Conservation (phyloP, 345 rosid genomes). For the Pelargonium nanum region DNA sequence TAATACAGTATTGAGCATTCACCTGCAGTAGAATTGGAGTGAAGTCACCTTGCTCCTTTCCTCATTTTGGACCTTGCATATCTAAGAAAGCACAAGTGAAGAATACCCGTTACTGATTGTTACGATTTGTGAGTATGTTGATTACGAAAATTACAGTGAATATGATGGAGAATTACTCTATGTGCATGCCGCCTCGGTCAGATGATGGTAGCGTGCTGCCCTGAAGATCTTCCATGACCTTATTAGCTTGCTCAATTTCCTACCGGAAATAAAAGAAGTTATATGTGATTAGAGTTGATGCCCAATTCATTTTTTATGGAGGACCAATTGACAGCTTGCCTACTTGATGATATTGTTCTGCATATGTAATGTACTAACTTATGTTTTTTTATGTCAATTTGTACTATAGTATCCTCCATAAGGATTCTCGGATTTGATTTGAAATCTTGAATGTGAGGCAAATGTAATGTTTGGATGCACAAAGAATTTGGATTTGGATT, state of each 20-base stretch:
- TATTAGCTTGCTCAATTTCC: slow-evolving; percentile 61
- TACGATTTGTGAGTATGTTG: too few relatives aligned
- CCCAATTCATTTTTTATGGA: neutral
- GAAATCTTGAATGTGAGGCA: too few relatives aligned
- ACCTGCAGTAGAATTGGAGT: neutral
- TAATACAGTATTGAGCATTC: neutral
- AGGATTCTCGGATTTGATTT: too few relatives aligned
- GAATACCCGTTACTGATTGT: too few relatives aligned
- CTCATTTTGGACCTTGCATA: slow-evolving; percentile 13
- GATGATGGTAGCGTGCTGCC: slow-evolving; percentile 57
- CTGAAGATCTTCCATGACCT: slow-evolving; percentile 58
- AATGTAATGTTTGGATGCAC: too few relatives aligned
- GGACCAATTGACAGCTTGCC: neutral
- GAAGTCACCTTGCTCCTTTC: neutral
- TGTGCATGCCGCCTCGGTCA: slow-evolving; percentile 89
- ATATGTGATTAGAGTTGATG: neutral
- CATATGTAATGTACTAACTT: neutral
- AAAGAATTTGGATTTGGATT: too few relatives aligned
- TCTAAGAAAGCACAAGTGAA: too few relatives aligned
- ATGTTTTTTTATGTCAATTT: too few relatives aligned
- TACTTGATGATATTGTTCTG: neutral
- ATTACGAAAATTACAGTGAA: too few relatives aligned
- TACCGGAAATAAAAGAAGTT: slow-evolving; percentile 7
- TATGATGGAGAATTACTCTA: slow-evolving; percentile 37
- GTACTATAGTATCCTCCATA: too few relatives aligned